Conservation (phyloP, 768 basidiomycete species). For the Lentinula boryana region DNA sequence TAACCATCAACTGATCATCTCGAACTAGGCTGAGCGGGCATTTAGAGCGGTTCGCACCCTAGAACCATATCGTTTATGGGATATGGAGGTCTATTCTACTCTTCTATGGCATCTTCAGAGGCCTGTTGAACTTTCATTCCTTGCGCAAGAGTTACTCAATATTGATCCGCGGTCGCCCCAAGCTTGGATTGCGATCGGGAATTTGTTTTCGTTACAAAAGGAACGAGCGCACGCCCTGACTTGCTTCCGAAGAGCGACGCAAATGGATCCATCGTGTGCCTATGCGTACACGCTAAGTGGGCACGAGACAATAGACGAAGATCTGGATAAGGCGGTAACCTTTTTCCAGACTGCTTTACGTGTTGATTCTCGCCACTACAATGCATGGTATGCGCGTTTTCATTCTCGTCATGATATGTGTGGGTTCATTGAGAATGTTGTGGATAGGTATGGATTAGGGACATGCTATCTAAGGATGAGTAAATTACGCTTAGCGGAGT, state of each 20-base stretch:
- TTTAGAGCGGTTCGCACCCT: slow-evolving; percentile 76
- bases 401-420: slow-evolving; percentile 9
- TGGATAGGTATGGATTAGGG: slow-evolving; percentile 92
- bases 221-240: slow-evolving; percentile 90
- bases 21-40: slow-evolving; percentile 77
- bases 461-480: slow-evolving; percentile 94
- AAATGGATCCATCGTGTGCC: slow-evolving; percentile 85
- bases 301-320: slow-evolving; percentile 95
- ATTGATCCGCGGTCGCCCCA: slow-evolving; percentile 79
- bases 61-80: slow-evolving; percentile 85
- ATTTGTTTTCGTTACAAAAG: slow-evolving; percentile 91
- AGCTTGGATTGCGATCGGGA: slow-evolving; percentile 96
- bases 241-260: slow-evolving; percentile 88
- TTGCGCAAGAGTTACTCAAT: slow-evolving; percentile 88
- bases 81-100: slow-evolving; percentile 97
- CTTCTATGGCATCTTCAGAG: slow-evolving; percentile 91
- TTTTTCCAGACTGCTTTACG: slow-evolving; percentile 92
- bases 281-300: slow-evolving; percentile 97
- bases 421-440: slow-evolving; percentile 24
- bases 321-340: slow-evolving; percentile 84
- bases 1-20: slow-evolving; percentile 11
- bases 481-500: slow-evolving; percentile 90
- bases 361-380: slow-evolving; percentile 91
- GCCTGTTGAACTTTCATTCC: slow-evolving; percentile 79
- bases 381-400: slow-evolving; percentile 78